Percentiles rank a stretch among this genome's conserved stretches.
Evolutionary conservation across 257 asterid species (phyloP).

Genomic region (Penstemon newberryi): DNA sequence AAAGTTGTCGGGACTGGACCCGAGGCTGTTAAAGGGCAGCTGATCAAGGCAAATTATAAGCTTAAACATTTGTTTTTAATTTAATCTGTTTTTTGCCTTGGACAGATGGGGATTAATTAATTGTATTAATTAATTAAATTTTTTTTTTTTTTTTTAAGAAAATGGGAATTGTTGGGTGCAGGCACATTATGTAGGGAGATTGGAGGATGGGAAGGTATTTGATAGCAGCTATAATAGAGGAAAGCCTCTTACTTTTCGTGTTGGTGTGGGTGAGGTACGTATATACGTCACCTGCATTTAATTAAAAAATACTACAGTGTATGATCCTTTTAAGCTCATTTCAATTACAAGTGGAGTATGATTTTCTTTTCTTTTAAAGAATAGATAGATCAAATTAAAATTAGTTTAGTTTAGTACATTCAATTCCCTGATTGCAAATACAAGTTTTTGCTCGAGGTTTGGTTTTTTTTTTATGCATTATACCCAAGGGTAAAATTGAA

Average conservation of each 20-base stretch:
- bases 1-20: slow-evolving; percentile 48
- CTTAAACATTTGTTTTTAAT: too few relatives aligned
- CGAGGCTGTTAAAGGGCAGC: slow-evolving; percentile 52
- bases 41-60: slow-evolving; percentile 38
- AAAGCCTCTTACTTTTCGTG: slow-evolving; percentile 81
- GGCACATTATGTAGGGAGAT: slow-evolving; percentile 87
- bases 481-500: too few relatives aligned
- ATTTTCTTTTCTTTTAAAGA: too few relatives aligned
- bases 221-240: slow-evolving; percentile 97
- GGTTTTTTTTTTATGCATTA: too few relatives aligned
- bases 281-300: too few relatives aligned
- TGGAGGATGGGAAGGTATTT: slow-evolving; percentile 78
- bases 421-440: too few relatives aligned
- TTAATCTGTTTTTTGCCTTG: background rate
- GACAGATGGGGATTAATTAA: background rate
- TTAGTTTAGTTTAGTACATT: too few relatives aligned
- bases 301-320: too few relatives aligned
- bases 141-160: background rate
- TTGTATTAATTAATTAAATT: background rate
- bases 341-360: too few relatives aligned
- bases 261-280: slow-evolving; percentile 90
- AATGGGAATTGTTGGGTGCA: slow-evolving; percentile 22
- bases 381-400: too few relatives aligned
- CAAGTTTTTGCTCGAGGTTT: too few relatives aligned
- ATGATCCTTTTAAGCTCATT: too few relatives aligned